Evolutionary conservation across 257 asterid species (phyloP).

Genomic region (Salvia miltiorrhiza): DNA sequence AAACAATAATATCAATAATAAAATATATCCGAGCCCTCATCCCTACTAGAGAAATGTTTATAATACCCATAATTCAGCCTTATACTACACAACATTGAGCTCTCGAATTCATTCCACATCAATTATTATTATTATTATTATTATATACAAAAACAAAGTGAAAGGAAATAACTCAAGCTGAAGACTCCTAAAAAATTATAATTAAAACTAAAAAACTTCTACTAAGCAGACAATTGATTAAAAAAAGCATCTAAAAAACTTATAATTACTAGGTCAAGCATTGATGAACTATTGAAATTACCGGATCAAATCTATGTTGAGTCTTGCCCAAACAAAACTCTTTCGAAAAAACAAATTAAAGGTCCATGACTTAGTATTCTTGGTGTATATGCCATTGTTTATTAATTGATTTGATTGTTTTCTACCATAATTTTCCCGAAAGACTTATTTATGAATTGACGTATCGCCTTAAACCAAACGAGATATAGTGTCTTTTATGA

Average conservation of each 20-base stretch:
- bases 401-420: not conserved
- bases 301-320: not conserved
- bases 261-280: not conserved
- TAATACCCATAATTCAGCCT: no score
- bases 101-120: no score
- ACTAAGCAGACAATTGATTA: not conserved
- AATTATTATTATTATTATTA: no score
- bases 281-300: not conserved
- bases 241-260: not conserved
- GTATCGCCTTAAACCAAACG: not conserved
- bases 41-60: no score
- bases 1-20: no score
- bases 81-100: no score
- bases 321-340: not conserved
- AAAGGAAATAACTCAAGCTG: no score
- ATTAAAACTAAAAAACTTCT: not conserved
- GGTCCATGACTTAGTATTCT: not conserved
- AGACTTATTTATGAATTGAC: not conserved
- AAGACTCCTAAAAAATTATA: no score
- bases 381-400: not conserved
- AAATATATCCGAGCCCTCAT: no score
- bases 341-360: not conserved
- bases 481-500: no score
- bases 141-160: no score
- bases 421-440: not conserved